Base-by-base conservation (phyloP, 2,329 filamentous ascomycete genomes). In the Curvularia hawaiiensis region DNA sequence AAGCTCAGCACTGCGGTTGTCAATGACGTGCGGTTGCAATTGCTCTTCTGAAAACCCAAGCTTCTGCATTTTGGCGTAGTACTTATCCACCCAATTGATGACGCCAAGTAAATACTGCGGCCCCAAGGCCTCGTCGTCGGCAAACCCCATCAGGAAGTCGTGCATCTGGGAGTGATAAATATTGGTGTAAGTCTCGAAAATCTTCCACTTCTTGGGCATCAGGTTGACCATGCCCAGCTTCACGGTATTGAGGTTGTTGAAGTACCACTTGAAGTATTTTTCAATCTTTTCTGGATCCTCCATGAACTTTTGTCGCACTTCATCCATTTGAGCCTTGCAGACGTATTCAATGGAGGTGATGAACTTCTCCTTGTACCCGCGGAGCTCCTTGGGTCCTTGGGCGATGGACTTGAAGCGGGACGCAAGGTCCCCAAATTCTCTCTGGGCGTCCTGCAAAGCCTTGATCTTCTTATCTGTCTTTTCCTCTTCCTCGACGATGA, bases 291-390 rank as follows among this genome's bases (percentile, higher is more conserved):
- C 85, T 0, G 95, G 91, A 71, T 98, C 92, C 38, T 89, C 90
- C 52, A 94, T 79, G 75, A 99, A 98, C 46, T 88, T 85, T 52
- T 90, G 85, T 57, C 88, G 86, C 40, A 87, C 85, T 58, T 86
- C 82, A 12, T 87, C 86, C 67, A 97, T 92, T 70, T 94, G 90
- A 44, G 84, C 85, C 70, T 90, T 84, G 7, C 89, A 90, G 61
- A 87, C 88, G 57, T 88, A 81, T 68, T 88, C 85, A 71, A 97
- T 92, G 39, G 90, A 88, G 69, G 90, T 84, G 39, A 97, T 77
- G 75, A 98, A 97, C 74, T 97, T 97, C 68, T 96, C 91, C 80
- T 98, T 99, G 81, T 99, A 99, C 3, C 94, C 95, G 63, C 94
- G 88, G 52, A 96, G 87, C 63, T 92, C 91, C 77, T 96, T 96